Evolutionary conservation across 345 rosid species (phyloP), one percentile per base, ranked within the genome.

Genomic region (Nasturtium officinale): DNA sequence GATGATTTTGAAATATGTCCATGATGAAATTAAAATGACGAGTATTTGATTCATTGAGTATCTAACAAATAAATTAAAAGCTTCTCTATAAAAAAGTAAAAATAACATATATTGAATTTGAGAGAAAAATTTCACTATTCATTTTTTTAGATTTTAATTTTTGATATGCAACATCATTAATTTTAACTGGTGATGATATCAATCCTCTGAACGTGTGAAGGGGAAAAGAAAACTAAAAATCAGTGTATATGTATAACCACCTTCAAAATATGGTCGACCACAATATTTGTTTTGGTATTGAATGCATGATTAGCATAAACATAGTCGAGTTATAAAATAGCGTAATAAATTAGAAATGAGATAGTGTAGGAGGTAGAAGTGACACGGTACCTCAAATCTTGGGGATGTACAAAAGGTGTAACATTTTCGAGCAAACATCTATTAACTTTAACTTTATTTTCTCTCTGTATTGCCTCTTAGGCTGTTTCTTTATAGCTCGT

Each of bases 381-480:
- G 82, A 83, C 87, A 82, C 76, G 33, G 74, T 74, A 79, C 85
- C 69, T 82, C 77, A 77, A 68, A 64, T 75, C 51, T 78, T 71
- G 80, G 80, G 83, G 73, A 59, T 69, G 67, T 69, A 79, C 74
- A 54, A 52, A 79, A 74, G 55, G 66, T 47, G 42, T 79, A 67
- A 17, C 71, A 73, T 61, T 61, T 60, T 79, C 40, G 53, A 70
- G 60, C 63, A 60, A 62, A 63, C 16, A 33, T 55, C 32, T 5
- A 23, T 38, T 61, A 57, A 38, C n/a, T n/a, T n/a, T n/a, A n/a
- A n/a, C n/a, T 46, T 70, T 67, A 71, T 65, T 45, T 21, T 7
- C 67, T 47, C 59, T 43, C 3, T 43, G 18, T 40, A 51, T 23
- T 46, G 47, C 47, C 17, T 57, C 55, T 62, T 67, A 61, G 35